Evolutionary conservation across 331 rosid species (phyloP).

Genomic region (Pyracantha coccinea): DNA sequence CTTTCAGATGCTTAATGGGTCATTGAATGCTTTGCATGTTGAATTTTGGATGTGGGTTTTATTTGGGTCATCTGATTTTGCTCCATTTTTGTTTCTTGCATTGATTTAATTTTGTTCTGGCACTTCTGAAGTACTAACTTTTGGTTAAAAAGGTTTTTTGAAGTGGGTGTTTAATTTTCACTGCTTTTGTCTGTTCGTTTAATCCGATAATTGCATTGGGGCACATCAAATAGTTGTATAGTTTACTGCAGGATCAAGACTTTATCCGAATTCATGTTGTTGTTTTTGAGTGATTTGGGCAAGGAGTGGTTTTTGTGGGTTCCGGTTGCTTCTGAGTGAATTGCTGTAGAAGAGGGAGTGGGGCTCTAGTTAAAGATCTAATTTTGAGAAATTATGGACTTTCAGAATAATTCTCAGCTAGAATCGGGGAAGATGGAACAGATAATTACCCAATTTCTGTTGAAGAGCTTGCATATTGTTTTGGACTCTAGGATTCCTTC

Average conservation of each 20-base stretch:
- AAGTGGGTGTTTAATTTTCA: background rate
- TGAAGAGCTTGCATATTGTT: constrained; percentile 66
- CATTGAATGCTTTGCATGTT: background rate
- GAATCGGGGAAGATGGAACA: constrained; percentile 75
- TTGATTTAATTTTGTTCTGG: constrained; percentile 10
- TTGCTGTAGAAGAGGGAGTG: constrained; percentile 15
- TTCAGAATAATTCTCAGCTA: constrained; percentile 52
- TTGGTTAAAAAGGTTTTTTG: constrained; percentile 4
- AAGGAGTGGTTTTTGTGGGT: constrained; percentile 10
- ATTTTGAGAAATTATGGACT: constrained; percentile 44
- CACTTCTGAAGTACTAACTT: constrained; percentile 9
- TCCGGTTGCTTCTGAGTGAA: constrained; percentile 6
- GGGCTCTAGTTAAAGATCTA: constrained; percentile 21
- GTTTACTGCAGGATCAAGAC: background rate
- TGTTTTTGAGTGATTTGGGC: constrained; percentile 13
- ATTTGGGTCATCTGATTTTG: background rate
- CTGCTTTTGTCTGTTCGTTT: background rate
- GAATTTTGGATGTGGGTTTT: background rate
- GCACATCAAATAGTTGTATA: background rate
- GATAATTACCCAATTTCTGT: constrained; percentile 60
- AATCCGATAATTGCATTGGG: constrained; percentile 1
- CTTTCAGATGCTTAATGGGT: background rate
- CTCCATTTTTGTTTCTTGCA: background rate
- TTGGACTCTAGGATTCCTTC: constrained; percentile 80
- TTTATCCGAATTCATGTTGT: background rate